Conservation (phyloP, 306 rosid species). For the Prunus padus region DNA sequence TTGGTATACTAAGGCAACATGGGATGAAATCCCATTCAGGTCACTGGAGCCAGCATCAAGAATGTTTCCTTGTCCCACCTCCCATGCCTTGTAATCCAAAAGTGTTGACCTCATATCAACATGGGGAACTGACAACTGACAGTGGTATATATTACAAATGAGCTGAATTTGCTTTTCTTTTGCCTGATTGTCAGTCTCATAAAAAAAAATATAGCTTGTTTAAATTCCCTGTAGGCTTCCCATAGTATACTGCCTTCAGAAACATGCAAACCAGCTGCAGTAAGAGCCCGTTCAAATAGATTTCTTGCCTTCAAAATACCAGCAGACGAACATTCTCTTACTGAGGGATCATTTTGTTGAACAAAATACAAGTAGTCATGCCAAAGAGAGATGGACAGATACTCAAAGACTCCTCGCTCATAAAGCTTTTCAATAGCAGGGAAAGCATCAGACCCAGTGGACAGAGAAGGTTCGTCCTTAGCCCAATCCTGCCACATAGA, state of each 20-base stretch:
- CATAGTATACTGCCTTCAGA: constrained; percentile 71
- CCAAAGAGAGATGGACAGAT: constrained; percentile 81
- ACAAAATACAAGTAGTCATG: constrained; percentile 60
- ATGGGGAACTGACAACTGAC: constrained; percentile 83
- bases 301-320: constrained; percentile 73
- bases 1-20: constrained; percentile 57
- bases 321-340: constrained; percentile 46
- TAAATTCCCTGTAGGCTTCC: constrained; percentile 75
- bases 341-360: constrained; percentile 62
- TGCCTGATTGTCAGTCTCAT: constrained; percentile 62
- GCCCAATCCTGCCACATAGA: constrained; percentile 91
- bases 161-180: constrained; percentile 75
- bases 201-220: constrained; percentile 55
- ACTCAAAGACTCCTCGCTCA: constrained; percentile 68
- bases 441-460: constrained; percentile 43
- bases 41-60: constrained; percentile 41
- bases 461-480: constrained; percentile 68
- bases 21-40: constrained; percentile 49
- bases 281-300: constrained; percentile 77
- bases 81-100: constrained; percentile 75
- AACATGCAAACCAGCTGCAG: constrained; percentile 87
- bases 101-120: constrained; percentile 69
- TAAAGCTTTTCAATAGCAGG: constrained; percentile 56
- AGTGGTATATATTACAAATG: constrained; percentile 68
- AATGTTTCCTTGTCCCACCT: constrained; percentile 55